A percentile compares a stretch with the other conserved stretches of the same genome.
Evolutionary conservation across 768 basidiomycete species (phyloP).

Genomic region (Naganishia friedmannii): DNA sequence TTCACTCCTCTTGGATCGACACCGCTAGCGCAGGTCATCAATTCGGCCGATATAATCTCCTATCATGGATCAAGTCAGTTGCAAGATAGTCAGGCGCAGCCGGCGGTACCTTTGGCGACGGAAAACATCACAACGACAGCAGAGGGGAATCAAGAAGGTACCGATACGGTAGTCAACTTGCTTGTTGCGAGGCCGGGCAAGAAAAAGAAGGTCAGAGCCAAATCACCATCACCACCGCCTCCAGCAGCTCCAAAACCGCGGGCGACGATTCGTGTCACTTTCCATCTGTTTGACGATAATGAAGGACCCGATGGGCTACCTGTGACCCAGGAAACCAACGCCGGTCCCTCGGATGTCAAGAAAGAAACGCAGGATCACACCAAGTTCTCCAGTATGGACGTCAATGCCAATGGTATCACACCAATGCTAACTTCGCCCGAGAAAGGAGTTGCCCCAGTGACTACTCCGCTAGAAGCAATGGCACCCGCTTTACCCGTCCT

Average conservation of each 20-base stretch:
- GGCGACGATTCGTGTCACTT: neutral
- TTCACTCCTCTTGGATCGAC: neutral
- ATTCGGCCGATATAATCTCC: neutral
- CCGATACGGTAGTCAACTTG: conserved; percentile 2
- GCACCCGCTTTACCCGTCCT: neutral
- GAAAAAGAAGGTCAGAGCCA: conserved; percentile 6
- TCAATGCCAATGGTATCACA: neutral
- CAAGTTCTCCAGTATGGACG: neutral
- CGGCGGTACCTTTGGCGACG: neutral
- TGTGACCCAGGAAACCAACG: neutral
- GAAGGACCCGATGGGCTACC: conserved; percentile 16
- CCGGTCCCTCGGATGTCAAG: neutral
- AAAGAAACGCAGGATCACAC: neutral
- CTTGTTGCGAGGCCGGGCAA: conserved; percentile 5
- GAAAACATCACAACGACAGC: neutral
- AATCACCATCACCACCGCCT: conserved; percentile 15
- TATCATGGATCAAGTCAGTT: neutral
- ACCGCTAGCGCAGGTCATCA: neutral
- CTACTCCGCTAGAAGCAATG: neutral
- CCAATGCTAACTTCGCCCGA: neutral
- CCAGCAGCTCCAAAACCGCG: conserved; percentile 12
- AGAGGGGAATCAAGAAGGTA: neutral
- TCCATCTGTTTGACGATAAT: conserved; percentile 15
- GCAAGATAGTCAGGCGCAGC: conserved; percentile 4
- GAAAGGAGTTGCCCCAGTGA: neutral